Evolutionary conservation across 2,329 filamentous ascomycete genomes (phyloP).

Genomic region (Colletotrichum sp.): DNA sequence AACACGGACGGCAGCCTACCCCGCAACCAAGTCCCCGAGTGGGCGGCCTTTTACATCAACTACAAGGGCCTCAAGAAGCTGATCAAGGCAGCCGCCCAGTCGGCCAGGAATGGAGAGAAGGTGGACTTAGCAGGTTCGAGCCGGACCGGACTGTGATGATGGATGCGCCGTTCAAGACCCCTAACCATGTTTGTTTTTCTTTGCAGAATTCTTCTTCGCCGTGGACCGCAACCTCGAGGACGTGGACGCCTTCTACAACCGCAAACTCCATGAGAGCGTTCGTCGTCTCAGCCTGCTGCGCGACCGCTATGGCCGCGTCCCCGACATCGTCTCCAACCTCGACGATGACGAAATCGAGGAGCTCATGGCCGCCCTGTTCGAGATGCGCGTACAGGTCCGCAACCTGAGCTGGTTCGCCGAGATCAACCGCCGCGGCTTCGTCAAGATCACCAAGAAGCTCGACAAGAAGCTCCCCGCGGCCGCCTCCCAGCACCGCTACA

Average conservation of each 20-base stretch:
- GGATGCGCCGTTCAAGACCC: slow-evolving; percentile 33
- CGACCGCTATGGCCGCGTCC: slow-evolving; percentile 81
- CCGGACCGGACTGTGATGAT: slow-evolving; percentile 28
- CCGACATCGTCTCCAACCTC: slow-evolving; percentile 72
- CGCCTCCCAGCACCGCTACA: slow-evolving; percentile 81
- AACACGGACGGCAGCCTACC: slow-evolving; percentile 59
- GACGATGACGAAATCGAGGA: slow-evolving; percentile 92
- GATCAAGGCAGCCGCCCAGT: slow-evolving; percentile 79
- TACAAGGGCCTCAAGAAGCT: slow-evolving; percentile 95
- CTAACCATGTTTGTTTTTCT: slow-evolving; percentile 35
- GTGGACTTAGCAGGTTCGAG: slow-evolving; percentile 86
- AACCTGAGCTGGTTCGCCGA: slow-evolving; percentile 98
- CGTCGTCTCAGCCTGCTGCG: slow-evolving; percentile 86
- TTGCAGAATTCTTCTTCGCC: slow-evolving; percentile 91
- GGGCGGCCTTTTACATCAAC: slow-evolving; percentile 84
- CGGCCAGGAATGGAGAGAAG: slow-evolving; percentile 70
- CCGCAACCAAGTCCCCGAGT: slow-evolving; percentile 86
- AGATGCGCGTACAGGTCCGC: slow-evolving; percentile 83
- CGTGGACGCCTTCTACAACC: slow-evolving; percentile 96
- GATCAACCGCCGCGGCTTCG: slow-evolving; percentile 91
- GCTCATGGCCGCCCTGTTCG: slow-evolving; percentile 85
- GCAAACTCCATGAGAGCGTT: slow-evolving; percentile 85
- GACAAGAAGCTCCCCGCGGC: slow-evolving; percentile 89
- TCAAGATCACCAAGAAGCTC: slow-evolving; percentile 98
- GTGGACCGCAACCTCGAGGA: slow-evolving; percentile 97